Evolutionary conservation across 495 filamentous ascomycete genomes (phyloP), one percentile per base, ranked within the genome.

Genomic region (Astrocystis sublimbata): DNA sequence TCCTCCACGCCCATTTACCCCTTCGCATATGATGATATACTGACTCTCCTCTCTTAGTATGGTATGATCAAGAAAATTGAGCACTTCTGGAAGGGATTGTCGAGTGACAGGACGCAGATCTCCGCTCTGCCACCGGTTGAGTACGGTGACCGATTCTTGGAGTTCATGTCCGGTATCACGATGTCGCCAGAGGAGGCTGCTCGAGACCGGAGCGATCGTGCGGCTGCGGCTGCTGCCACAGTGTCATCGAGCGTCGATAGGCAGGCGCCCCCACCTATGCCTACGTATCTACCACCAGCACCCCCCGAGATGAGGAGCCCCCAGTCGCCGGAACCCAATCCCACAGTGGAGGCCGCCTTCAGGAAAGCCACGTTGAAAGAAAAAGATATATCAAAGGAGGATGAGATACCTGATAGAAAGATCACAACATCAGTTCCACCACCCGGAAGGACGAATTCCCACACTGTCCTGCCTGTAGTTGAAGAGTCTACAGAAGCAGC

Each of bases 141-240:
- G 26, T 99, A 99, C 61, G 96, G 96, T 13, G 92, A 98, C 43
- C 88, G 94, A 2, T 99, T 99, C 72, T 83, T 96, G 66, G 87
- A 89, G 59, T 99, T 99, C 74, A 96, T 99, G 68, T 85, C 85
- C 15, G 86, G 88, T 43, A 88, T 96, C 68, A 97, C 93, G 45
- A 96, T 90, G 86, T 92, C 91, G 1, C 83, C 82, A 51, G 94
- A 96, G 72, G 89, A 93, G 69, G 92, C 89, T 3, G 82, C 85
- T 36, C 83, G 88, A 41, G 85, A 86, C 61, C 81, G 80, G 42
- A 80, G 82, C 55, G 77, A 83, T 33, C 72, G 73, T 57, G 80
- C 81, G 17, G 71, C 67, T 6, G 78, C 80, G 13, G 72, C 73
- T 8, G 69, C 67, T 6, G 69, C 75, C 38, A 74, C 76, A 40